Conservation (phyloP, 228 moss, liverwort and hornwort genomes). For the Sphagnum fallax region DNA sequence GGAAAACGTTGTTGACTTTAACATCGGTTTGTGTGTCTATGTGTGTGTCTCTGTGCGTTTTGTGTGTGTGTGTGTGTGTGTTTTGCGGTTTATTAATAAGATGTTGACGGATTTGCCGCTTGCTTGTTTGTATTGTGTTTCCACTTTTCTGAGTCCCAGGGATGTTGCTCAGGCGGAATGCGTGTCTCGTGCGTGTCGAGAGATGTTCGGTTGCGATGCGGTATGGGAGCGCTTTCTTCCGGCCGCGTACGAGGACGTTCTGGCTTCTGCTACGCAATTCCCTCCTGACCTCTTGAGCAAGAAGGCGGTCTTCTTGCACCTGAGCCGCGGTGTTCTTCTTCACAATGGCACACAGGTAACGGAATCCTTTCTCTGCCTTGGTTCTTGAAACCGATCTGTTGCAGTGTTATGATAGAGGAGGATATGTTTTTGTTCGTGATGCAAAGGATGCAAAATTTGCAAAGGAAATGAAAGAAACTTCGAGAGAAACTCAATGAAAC, state of each 20-base stretch:
- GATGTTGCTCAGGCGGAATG: conserved; percentile 2
- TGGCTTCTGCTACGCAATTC: neutral
- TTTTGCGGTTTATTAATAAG: too few species aligned
- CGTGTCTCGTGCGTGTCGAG: neutral
- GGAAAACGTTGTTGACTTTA: too few species aligned
- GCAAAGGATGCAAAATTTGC: neutral
- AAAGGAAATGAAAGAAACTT: neutral
- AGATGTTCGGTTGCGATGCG: neutral
- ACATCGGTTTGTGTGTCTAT: too few species aligned
- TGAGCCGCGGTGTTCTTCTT: neutral
- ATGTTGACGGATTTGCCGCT: conserved; percentile 1
- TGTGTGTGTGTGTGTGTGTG: too few species aligned
- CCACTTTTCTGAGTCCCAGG: neutral
- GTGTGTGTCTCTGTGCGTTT: too few species aligned
- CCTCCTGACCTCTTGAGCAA: neutral
- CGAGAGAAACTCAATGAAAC: neutral
- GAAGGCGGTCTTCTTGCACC: neutral
- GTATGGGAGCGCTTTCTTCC: conserved; percentile 4
- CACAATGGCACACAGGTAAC: conserved; percentile 4
- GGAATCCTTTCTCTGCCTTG: neutral
- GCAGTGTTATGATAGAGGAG: neutral
- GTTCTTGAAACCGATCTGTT: neutral
- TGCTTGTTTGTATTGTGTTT: neutral
- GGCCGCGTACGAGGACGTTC: neutral
- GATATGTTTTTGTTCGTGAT: neutral